A percentile compares a stretch with the other conserved stretches of the same genome.
These are phyloP conservation scores for Verticillium nubilum DNA, from an alignment of 2,329 filamentous ascomycete species.

Conservation along the genomic window DNA sequence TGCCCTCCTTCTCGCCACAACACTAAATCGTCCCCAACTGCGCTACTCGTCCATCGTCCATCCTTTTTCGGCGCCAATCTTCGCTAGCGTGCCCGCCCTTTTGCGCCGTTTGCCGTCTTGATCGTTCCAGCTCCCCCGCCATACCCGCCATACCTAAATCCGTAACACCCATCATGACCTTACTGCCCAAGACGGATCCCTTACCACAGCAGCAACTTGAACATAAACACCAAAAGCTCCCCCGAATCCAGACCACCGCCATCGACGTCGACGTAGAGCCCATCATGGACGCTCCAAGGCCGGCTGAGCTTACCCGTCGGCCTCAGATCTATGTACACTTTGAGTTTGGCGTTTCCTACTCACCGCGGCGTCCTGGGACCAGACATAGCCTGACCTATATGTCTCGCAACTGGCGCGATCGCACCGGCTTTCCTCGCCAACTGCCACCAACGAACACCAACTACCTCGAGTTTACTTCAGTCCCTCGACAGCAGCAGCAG, in stretches of 20 bases:
- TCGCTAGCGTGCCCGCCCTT: not conserved
- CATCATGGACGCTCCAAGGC: conserved; percentile 15
- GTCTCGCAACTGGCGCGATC: conserved; percentile 37
- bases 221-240: not conserved
- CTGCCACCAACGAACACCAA: conserved; percentile 40
- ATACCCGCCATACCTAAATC: not conserved
- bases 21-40: not conserved
- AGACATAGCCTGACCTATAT: conserved; percentile 41
- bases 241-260: not conserved
- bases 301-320: conserved; percentile 15
- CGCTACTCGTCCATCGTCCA: conserved; percentile 3
- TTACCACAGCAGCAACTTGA: conserved; percentile 10
- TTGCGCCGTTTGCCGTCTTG: not conserved
- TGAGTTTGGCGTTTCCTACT: conserved; percentile 47
- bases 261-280: not conserved
- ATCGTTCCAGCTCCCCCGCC: not conserved
- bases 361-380: conserved; percentile 34
- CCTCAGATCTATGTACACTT: conserved; percentile 45
- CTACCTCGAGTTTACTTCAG: conserved; percentile 22
- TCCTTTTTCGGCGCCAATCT: not conserved
- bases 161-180: conserved; percentile 1
- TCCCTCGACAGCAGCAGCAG: conserved; percentile 13
- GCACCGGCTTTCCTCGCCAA: conserved; percentile 36
- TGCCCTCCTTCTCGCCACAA: not conserved
- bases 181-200: conserved; percentile 8